These are phyloP conservation scores for Magnaporthiopsis poae DNA, from an alignment of 2,329 filamentous ascomycete genomes.

Conservation along the genomic window DNA sequence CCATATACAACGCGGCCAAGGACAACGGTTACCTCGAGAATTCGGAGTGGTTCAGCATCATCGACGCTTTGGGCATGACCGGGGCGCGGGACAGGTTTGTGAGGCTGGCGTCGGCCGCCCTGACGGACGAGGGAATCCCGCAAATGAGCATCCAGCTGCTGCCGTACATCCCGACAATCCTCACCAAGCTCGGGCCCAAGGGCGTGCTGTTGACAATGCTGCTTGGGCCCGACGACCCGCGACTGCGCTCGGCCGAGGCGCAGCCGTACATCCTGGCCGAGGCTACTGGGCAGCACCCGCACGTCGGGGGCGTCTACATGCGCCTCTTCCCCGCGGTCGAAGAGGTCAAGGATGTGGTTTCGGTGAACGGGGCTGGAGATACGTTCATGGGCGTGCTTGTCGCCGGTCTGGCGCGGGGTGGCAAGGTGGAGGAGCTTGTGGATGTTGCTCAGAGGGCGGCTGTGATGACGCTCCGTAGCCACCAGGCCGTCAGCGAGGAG, in stretches of 20 bases:
- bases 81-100: slow-evolving; percentile 63
- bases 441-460: slow-evolving; percentile 73
- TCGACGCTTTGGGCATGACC: slow-evolving; percentile 68
- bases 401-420: slow-evolving; percentile 60
- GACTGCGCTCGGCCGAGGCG: slow-evolving; percentile 51
- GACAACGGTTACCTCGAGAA: slow-evolving; percentile 56
- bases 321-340: slow-evolving; percentile 57
- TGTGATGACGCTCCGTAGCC: slow-evolving; percentile 64
- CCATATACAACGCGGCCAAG: slow-evolving; percentile 66
- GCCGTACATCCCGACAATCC: slow-evolving; percentile 74
- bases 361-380: slow-evolving; percentile 89
- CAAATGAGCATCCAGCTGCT: slow-evolving; percentile 76
- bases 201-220: slow-evolving; percentile 70
- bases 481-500: slow-evolving; percentile 51
- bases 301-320: slow-evolving; percentile 75
- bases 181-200: slow-evolving; percentile 69
- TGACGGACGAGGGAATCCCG: slow-evolving; percentile 74
- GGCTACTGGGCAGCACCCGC: slow-evolving; percentile 38
- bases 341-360: slow-evolving; percentile 61
- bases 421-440: slow-evolving; percentile 53
- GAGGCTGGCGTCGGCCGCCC: slow-evolving; percentile 50
- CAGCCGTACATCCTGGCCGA: slow-evolving; percentile 64
- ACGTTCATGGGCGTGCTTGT: slow-evolving; percentile 80
- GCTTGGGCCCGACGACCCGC: slow-evolving; percentile 55
- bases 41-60: slow-evolving; percentile 64